These are phyloP conservation scores for Dissophora ornata DNA, from an alignment of 192 early-diverging fungal species.

Conservation along the genomic window DNA sequence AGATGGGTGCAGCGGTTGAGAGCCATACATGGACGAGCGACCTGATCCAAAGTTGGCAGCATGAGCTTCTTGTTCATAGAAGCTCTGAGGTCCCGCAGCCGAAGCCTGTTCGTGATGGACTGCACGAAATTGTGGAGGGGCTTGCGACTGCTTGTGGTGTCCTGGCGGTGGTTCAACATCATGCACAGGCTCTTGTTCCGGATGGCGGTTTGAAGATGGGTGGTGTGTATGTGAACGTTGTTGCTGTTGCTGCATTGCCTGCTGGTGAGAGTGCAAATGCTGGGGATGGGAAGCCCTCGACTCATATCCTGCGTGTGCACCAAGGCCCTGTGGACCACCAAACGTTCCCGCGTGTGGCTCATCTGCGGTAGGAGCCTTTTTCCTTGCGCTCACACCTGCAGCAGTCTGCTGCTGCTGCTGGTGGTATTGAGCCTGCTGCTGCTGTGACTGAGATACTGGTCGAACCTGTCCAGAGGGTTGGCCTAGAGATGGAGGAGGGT, in stretches of 20 bases:
- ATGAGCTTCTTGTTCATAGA: slow-evolving; percentile 35
- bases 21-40: slow-evolving; percentile 19
- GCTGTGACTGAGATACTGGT: slow-evolving; percentile 1
- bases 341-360: slow-evolving; percentile 31
- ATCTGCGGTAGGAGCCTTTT: slow-evolving; percentile 14
- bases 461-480: slow-evolving; percentile 3
- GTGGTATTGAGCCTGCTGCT: neutral
- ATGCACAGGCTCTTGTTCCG: slow-evolving; percentile 10
- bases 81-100: neutral
- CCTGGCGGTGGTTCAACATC: slow-evolving; percentile 11
- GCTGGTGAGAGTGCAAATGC: slow-evolving; percentile 20
- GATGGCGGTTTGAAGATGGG: slow-evolving; percentile 3
- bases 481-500: neutral
- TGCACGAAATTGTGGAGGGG: slow-evolving; percentile 7
- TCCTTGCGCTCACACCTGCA: neutral
- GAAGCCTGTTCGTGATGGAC: slow-evolving; percentile 13
- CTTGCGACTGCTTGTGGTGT: slow-evolving; percentile 15
- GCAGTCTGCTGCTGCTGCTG: slow-evolving; percentile 28
- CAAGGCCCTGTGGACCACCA: neutral
- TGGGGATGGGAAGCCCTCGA: slow-evolving; percentile 7
- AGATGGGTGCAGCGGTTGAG: slow-evolving; percentile 30
- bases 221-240: slow-evolving; percentile 19
- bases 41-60: neutral
- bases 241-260: slow-evolving; percentile 21
- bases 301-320: slow-evolving; percentile 16